Base-by-base conservation (phyloP, 2,329 filamentous ascomycete species). In the Cladophialophora carrionii region DNA sequence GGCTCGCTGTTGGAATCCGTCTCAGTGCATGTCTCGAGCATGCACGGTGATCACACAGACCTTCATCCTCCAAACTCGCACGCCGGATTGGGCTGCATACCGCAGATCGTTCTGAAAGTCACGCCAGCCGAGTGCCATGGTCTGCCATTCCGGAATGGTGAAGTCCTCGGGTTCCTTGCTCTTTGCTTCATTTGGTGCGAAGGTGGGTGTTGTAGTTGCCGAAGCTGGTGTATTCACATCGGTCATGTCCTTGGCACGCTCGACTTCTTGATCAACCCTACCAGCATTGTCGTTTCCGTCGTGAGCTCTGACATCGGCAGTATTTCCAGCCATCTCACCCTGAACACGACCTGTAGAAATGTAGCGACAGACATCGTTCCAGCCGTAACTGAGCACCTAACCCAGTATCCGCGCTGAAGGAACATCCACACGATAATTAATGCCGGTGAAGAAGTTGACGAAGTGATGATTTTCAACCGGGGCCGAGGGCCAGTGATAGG, bases 51-150 rank as follows among this genome's bases (percentile, higher is more conserved):
- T 58, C 31, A 60, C 62, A 43, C 57, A 34, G 14, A 69, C 65
- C 62, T 68, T 69, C 61, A 68, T 69, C 48, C 69, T 57, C 67
- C 68, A 71, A 32, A 71, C 55, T 31, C 56, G 63, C 4, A 68
- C 67, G 24, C 67, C 67, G n/a, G 31, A 43, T 24, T 26, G 49
- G 10, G 63, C 65, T 4, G 65, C 69, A 41, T 64, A 14, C 22
- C 29, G 24, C 34, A 70, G 51, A 52, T 71, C 67, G 22, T 61
- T 53, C 57, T 68, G 65, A 24, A 69, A 66, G 20, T 63, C 61
- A 12, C 32, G 55, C 63, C 65, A 65, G 43, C 69, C 69, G n/a
- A 62, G 57, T 22, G 57, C 51, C 22, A 64, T 66, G 34, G 32
- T 56, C 29, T 34, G 49, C 61, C 63, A 65, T 48, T 65, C 56